Conservation (phyloP, 2,329 filamentous ascomycete species). For the Aureobasidium sp. region DNA sequence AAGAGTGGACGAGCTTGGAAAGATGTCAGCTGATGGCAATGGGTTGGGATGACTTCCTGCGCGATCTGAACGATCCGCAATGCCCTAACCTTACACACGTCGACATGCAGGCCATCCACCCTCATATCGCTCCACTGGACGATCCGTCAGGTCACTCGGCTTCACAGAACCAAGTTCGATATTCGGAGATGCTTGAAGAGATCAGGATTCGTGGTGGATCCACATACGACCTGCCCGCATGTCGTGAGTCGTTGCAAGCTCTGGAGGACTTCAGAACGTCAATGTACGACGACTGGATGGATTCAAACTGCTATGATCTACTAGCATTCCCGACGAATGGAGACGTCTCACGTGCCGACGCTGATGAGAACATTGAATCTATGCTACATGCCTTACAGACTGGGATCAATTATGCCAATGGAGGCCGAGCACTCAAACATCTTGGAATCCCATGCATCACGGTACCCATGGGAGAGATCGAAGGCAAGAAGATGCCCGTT, state of each 20-base stretch:
- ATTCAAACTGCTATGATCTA: constrained; percentile 35
- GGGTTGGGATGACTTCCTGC: constrained; percentile 48
- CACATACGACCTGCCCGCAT: constrained; percentile 38
- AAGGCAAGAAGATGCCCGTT: constrained; percentile 43
- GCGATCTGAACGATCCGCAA: constrained; percentile 35
- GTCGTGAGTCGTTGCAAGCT: constrained; percentile 38
- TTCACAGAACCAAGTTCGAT: neutral
- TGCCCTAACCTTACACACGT: constrained; percentile 21
- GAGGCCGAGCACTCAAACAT: constrained; percentile 48
- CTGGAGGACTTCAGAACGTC: constrained; percentile 45
- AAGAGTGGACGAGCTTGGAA: no score
- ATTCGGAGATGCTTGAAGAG: neutral
- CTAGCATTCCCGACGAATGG: constrained; percentile 46
- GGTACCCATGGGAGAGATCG: constrained; percentile 48
- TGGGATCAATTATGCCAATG: constrained; percentile 49
- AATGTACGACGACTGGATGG: constrained; percentile 48
- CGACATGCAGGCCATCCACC: neutral
- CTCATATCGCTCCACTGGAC: neutral
- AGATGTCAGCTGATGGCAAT: constrained; percentile 33
- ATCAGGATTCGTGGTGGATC: neutral
- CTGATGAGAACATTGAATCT: constrained; percentile 34
- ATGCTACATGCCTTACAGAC: constrained; percentile 39
- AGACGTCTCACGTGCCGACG: constrained; percentile 44
- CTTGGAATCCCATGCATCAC: constrained; percentile 49
- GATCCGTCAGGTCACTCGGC: neutral